Percentiles rank a stretch among this genome's conserved stretches.
phyloP scores from a whole-genome alignment of 1,139 yeast species.

The Kodamaea sp. region DNA sequence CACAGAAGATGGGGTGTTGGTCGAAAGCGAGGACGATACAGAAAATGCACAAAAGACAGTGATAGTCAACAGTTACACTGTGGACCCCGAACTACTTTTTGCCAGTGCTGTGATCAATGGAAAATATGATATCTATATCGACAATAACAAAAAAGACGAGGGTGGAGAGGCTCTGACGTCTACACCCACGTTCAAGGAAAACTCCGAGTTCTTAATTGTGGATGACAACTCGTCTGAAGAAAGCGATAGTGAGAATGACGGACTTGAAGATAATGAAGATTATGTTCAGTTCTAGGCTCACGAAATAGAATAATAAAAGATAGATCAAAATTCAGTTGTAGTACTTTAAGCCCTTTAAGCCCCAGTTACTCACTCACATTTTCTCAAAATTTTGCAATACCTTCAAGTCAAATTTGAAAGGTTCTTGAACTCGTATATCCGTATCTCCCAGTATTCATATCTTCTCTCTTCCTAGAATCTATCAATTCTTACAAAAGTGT shows the following conservation, averaged over 20 bases:
- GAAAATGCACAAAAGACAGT: conserved; percentile 16
- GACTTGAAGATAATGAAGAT: conserved; percentile 32
- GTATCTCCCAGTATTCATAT: no score
- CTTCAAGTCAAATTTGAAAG: no score
- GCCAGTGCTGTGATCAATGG: conserved; percentile 20
- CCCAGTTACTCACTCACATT: no score
- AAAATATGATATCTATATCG: conserved; percentile 32
- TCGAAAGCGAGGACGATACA: conserved; percentile 21
- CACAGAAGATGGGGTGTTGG: conserved; percentile 31
- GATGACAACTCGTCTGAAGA: conserved; percentile 10
- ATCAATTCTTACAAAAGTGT: no score
- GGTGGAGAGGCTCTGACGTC: not conserved
- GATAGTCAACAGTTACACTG: conserved; percentile 37
- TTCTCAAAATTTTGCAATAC: no score
- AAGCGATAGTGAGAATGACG: conserved; percentile 25
- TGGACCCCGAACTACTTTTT: conserved; percentile 30
- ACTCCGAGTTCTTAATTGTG: conserved; percentile 14
- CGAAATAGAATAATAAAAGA: not conserved
- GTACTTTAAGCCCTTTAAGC: no score
- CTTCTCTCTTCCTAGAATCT: no score
- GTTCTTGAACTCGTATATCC: no score
- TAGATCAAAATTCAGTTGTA: not conserved
- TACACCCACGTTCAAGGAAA: conserved; percentile 11
- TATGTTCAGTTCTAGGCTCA: conserved; percentile 18
- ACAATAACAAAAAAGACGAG: conserved; percentile 12